Base-by-base conservation (phyloP, 2,329 filamentous ascomycete species). In the Paramyrothecium sp. region DNA sequence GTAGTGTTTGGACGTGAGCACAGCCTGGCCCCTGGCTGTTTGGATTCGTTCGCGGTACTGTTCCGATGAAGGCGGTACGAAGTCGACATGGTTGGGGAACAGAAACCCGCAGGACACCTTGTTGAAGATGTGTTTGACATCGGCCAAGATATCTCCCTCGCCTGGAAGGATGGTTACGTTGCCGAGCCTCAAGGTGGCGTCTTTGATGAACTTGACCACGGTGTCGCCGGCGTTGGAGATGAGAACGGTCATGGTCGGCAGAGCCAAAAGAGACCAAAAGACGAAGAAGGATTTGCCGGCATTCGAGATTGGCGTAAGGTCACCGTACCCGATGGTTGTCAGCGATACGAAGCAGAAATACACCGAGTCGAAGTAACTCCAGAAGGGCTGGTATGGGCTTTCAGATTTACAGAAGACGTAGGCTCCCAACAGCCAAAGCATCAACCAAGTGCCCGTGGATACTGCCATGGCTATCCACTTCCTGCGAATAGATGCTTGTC, bases 331-430 rank as follows among this genome's bases (percentile, higher is more conserved):
- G 41, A 97, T 90, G 0, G 93, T 97, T 2, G 92, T 80, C 22
- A 97, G 82, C 3, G 88, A 89, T 34, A 92, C 86, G 71, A 95
- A 97, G 63, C 88, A 87, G 69, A 97, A 96, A 73, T 97, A 97
- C 48, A 97, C 80, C 0, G 87, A 84, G 56, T 92, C 79, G 64
- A 94, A 97, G 68, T 96, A 97, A 1, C 75, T 80, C 85, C 92
- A 88, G 3, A 69, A 38, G n/a, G 21, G 54, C 62, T 88, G 85
- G 53, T 85, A 85, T 0, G 70, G 67, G 17, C 67, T 56, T 67
- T 88, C 85, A 54, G 73, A 78, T 12, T 67, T 68, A 64, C 81
- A 74, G 61, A 97, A 97, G 11, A 95, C 82, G 16, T 87, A 78
- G 2, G 92, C 92, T 3, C 93, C 93, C 0, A 89, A 75, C 34